These are phyloP conservation scores for Pleurotus platypus DNA, from an alignment of 768 basidiomycete genomes.

Conservation along the genomic window DNA sequence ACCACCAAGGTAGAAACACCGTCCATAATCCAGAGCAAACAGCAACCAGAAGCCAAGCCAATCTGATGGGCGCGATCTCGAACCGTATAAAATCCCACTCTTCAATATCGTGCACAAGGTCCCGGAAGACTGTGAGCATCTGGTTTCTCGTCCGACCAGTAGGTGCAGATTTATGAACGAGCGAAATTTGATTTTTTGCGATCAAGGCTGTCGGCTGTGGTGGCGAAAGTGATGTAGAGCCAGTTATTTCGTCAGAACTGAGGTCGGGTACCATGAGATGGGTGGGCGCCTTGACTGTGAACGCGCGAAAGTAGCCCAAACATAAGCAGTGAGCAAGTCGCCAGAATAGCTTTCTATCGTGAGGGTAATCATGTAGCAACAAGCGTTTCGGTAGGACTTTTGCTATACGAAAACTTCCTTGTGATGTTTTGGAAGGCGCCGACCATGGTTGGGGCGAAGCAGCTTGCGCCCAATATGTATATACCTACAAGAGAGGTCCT, in stretches of 20 bases:
- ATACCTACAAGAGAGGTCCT: constrained; percentile 83
- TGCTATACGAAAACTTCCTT: constrained; percentile 31
- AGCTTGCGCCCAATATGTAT: constrained; percentile 1
- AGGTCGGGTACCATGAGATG: neutral
- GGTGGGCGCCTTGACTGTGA: constrained; percentile 15
- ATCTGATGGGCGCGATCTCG: constrained; percentile 9
- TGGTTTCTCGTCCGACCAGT: constrained; percentile 45
- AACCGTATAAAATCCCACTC: constrained; percentile 71
- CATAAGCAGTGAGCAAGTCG: constrained; percentile 30
- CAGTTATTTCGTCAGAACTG: constrained; percentile 10
- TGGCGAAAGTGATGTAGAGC: constrained; percentile 19
- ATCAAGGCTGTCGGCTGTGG: constrained; percentile 30
- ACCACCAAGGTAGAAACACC: too few relatives aligned
- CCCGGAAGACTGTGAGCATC: constrained; percentile 54
- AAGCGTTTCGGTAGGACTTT: constrained; percentile 49
- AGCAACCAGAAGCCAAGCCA: neutral
- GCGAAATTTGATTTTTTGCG: constrained; percentile 20
- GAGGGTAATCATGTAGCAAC: constrained; percentile 22
- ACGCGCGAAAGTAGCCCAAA: constrained; percentile 29
- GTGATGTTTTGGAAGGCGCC: constrained; percentile 6
- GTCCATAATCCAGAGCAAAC: neutral
- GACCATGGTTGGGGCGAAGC: neutral
- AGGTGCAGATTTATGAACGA: constrained; percentile 35
- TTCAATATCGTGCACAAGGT: constrained; percentile 42
- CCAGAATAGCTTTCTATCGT: constrained; percentile 31